phyloP scores from a whole-genome alignment of 352 stramenopile species.

The Discostella stelligera region DNA sequence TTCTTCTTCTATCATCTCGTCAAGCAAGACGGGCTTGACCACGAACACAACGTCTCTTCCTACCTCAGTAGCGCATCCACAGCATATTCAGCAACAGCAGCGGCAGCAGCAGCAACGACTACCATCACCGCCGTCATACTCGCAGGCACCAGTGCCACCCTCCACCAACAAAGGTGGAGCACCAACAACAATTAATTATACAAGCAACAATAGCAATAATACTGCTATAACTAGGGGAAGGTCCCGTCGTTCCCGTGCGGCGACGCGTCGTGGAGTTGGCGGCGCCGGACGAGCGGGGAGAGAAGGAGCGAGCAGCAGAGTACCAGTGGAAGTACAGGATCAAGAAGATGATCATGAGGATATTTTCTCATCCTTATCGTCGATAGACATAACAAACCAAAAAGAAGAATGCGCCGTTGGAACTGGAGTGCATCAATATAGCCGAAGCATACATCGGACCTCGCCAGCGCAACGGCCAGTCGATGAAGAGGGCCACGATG shows the following conservation, averaged over 20 bases:
- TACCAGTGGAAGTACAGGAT: not conserved
- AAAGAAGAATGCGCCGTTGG: not conserved
- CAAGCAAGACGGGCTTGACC: not conserved
- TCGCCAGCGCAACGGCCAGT: conserved; percentile 1
- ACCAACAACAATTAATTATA: not conserved
- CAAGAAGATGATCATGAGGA: conserved; percentile 2
- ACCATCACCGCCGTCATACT: not conserved
- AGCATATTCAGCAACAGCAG: conserved; percentile 9
- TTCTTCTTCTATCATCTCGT: not conserved
- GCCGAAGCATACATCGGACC: conserved; percentile 1
- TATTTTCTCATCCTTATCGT: conserved; percentile 8
- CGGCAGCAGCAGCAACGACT: conserved; percentile 4
- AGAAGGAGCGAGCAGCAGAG: not conserved
- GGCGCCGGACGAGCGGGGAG: not conserved
- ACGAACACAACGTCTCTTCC: not conserved
- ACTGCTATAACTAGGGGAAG: conserved; percentile 6
- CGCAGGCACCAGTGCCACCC: not conserved
- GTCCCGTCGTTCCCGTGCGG: conserved; percentile 3
- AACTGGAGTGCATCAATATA: not conserved
- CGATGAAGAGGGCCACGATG: conserved; percentile 1
- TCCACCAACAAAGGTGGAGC: not conserved
- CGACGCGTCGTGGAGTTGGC: conserved; percentile 7
- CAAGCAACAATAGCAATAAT: not conserved
- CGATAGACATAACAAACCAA: too few species aligned
- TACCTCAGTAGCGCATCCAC: not conserved